Evolutionary conservation across 208 protist genomes (phyloP), one percentile per base, ranked within the genome.

Genomic region (Trichomonas tenax): DNA sequence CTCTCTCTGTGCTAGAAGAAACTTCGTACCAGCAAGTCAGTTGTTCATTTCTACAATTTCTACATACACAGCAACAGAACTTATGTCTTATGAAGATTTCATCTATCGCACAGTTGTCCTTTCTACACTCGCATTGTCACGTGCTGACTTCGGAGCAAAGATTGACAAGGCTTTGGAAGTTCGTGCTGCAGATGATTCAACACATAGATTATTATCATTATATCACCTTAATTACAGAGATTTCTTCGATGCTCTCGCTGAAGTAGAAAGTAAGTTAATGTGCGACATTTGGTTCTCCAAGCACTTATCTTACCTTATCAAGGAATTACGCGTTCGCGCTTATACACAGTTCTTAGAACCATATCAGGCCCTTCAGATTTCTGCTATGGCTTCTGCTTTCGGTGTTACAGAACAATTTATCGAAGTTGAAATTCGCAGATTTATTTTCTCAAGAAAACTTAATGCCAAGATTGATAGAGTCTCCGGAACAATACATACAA

Each of bases 391-490:
- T 11, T 44, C 41, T 8, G 86, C 86, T 34, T 93, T 93, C 17
- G 44, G 34, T 49, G 86, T 93, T 44, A 51, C 86, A n/a, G 44
- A 48, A 3, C n/a, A 93, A 38, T 93, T 93, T 26, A 93, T 93
- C 26, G 86, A 93, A 51, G 26, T 9, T 40, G 86, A 93, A 93
- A 51, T 93, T 17, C 41, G 86, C 11, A 93, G 86, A 51, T 93
- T 93, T 51, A 93, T 93, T 38, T 51, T n/a, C 17, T 48, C 15
- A 48, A 93, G 44, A 58, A 93, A 93, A 51, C 36, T 93, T 48
- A 93, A 51, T 17, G 86, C 86, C 41, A 93, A 93, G 44, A 93
- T 93, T 38, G 86, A 93, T 38, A 93, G 34, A 93, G 86, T 93
- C 6, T 48, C 40, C 15, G 86, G 86, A 48, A 93, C 86, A 93